Evolutionary conservation across 257 asterid species (phyloP).

Genomic region (Nicotiana benthamiana): DNA sequence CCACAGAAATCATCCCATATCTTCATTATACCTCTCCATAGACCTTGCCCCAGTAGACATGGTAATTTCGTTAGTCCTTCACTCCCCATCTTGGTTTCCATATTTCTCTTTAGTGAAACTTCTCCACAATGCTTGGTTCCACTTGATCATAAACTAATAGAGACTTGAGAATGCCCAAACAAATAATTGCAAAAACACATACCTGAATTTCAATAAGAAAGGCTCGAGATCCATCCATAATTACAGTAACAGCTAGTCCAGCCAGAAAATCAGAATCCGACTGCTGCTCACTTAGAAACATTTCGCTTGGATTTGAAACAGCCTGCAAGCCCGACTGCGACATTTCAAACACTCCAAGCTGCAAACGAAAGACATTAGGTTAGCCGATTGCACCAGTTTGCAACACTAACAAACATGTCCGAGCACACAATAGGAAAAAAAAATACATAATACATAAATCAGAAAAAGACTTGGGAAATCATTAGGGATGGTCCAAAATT

Average conservation of each 20-base stretch:
- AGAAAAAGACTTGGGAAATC: not conserved
- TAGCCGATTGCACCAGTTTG: not conserved
- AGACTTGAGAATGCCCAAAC: not conserved
- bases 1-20: not conserved
- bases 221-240: conserved; percentile 87
- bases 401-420: not conserved
- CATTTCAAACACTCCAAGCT: conserved; percentile 97
- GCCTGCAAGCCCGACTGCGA: conserved; percentile 64
- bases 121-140: not conserved
- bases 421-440: not conserved
- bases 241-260: conserved; percentile 83
- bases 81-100: not conserved
- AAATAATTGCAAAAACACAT: not conserved
- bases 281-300: conserved; percentile 71
- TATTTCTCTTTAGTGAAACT: not conserved
- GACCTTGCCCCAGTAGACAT: not conserved
- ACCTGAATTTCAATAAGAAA: conserved; percentile 89
- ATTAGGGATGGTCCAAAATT: not conserved
- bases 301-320: conserved; percentile 78
- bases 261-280: conserved; percentile 76
- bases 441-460: not conserved
- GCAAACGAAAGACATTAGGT: conserved; percentile 19
- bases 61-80: not conserved
- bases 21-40: not conserved
- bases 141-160: not conserved